These are phyloP conservation scores for Sechiopsis laciniata DNA, from an alignment of 306 rosid species.

Conservation along the genomic window DNA sequence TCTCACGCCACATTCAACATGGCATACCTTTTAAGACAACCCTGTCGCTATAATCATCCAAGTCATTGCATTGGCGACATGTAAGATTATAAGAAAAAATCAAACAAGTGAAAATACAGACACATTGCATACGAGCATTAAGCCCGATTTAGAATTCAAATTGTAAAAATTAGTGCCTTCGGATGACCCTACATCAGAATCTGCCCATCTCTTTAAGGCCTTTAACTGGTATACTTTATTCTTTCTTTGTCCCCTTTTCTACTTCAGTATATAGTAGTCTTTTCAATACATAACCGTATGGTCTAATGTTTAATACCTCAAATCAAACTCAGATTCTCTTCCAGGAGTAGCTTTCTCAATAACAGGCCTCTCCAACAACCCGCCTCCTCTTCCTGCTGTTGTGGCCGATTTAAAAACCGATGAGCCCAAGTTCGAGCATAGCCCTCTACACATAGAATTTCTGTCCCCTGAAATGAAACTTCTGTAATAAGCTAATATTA, in stretches of 20 bases:
- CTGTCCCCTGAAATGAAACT: slow-evolving; percentile 48
- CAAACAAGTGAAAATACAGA: background rate
- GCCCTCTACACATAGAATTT: slow-evolving; percentile 45
- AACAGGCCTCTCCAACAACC: slow-evolving; percentile 78
- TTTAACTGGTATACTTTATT: slow-evolving; percentile 20
- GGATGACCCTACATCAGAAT: slow-evolving; percentile 20
- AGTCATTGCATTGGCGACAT: background rate
- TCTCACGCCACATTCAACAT: slow-evolving; percentile 2
- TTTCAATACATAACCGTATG: slow-evolving; percentile 19
- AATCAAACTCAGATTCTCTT: slow-evolving; percentile 73
- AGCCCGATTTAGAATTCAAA: slow-evolving; percentile 14
- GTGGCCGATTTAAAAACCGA: slow-evolving; percentile 42
- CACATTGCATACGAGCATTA: background rate
- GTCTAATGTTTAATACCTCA: slow-evolving; percentile 22
- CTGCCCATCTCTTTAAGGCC: slow-evolving; percentile 18
- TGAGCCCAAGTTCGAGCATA: slow-evolving; percentile 42
- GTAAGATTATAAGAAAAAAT: background rate
- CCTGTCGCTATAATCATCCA: background rate
- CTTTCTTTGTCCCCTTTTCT: slow-evolving; percentile 20
- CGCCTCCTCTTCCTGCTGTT: slow-evolving; percentile 58
- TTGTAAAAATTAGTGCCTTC: background rate
- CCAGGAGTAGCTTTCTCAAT: slow-evolving; percentile 72
- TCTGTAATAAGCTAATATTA: slow-evolving; percentile 14
- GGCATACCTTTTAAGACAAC: background rate
- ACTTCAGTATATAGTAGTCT: slow-evolving; percentile 17